Conservation (phyloP, 495 filamentous ascomycete genomes). For the Venustampulla echinocandica region DNA sequence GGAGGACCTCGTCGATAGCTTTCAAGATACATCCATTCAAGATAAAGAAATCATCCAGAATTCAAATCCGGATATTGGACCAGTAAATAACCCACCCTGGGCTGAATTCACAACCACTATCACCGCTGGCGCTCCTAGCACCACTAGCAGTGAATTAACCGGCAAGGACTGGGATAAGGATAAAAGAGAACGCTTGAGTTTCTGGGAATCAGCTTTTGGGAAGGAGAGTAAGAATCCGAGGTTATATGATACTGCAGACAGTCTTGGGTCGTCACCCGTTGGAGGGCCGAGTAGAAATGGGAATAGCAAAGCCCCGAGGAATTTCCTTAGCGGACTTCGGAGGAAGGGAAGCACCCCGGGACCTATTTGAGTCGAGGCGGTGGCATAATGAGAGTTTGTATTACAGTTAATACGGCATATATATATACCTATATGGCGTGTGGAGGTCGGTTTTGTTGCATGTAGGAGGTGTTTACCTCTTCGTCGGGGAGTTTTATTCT, state of each 20-base stretch:
- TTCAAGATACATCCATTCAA: constrained; percentile 13
- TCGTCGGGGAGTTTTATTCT: too few relatives aligned
- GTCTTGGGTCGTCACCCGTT: constrained; percentile 11
- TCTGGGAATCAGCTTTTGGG: constrained; percentile 22
- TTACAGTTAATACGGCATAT: too few relatives aligned
- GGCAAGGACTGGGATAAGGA: constrained; percentile 11
- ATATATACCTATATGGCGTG: too few relatives aligned
- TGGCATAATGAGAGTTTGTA: too few relatives aligned
- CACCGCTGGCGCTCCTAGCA: constrained; percentile 11
- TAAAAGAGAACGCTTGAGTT: constrained; percentile 18
- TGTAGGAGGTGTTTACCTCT: too few relatives aligned
- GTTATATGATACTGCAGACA: constrained; percentile 12
- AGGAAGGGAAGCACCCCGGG: constrained; percentile 30
- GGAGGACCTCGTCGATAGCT: constrained; percentile 17
- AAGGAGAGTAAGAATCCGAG: constrained; percentile 17
- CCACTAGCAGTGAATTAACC: constrained; percentile 15
- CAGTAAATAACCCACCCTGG: constrained; percentile 13
- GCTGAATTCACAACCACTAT: constrained; percentile 10
- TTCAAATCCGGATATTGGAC: constrained; percentile 2
- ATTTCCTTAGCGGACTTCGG: constrained; percentile 41
- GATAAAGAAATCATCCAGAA: not conserved
- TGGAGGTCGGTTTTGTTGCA: too few relatives aligned
- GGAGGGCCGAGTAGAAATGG: constrained; percentile 21
- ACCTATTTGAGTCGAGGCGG: too few relatives aligned
- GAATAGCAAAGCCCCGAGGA: constrained; percentile 32